Evolutionary conservation across 2,329 filamentous ascomycete species (phyloP).

Genomic region (Pseudocercospora fijiensis): DNA sequence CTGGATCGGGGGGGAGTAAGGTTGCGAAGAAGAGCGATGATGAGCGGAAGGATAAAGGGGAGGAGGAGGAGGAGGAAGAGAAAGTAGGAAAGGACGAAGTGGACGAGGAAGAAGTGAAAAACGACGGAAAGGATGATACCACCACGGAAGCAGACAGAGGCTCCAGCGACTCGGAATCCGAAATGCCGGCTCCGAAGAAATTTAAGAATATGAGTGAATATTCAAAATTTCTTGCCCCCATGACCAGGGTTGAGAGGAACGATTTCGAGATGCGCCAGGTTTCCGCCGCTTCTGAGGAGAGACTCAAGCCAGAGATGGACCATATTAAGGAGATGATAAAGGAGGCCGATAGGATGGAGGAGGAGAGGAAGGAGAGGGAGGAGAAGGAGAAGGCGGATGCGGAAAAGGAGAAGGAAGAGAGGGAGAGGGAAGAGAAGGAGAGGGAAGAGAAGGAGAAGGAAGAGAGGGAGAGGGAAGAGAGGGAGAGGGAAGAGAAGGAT

Average conservation of each 20-base stretch:
- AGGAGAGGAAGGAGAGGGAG: not conserved
- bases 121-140: not conserved
- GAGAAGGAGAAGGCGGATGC: not conserved
- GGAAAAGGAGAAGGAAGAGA: no score
- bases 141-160: not conserved
- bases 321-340: no score
- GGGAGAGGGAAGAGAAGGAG: no score
- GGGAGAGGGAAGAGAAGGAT: no score
- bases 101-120: not conserved
- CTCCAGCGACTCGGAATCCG: not conserved
- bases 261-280: no score
- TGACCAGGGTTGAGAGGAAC: no score
- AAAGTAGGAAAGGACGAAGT: no score
- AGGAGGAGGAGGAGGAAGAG: not conserved
- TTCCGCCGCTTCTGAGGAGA: not conserved
- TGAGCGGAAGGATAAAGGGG: not conserved
- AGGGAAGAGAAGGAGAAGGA: no score
- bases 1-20: not conserved
- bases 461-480: no score
- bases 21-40: not conserved
- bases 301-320: no score
- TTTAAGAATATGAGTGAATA: not conserved
- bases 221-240: no score
- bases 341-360: no score
- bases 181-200: not conserved